phyloP scores from a whole-genome alignment of 176 grass and related monocot genomes.

The Musa schizocarpa region DNA sequence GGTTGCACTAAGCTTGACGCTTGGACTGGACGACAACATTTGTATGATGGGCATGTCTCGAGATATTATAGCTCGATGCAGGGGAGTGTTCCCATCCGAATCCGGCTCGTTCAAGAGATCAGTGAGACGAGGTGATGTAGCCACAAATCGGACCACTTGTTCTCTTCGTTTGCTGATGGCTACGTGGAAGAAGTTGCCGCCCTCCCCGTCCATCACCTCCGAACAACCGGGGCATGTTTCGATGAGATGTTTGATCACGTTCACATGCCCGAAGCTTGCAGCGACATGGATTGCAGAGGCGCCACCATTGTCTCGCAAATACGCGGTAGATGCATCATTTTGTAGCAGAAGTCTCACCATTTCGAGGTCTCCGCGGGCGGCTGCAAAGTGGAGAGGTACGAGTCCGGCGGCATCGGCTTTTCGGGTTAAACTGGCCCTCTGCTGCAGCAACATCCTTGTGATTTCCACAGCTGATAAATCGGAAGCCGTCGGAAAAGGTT shows the following conservation, averaged over 20 bases:
- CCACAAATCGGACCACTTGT: background rate
- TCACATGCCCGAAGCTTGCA: background rate
- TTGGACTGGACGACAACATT: background rate
- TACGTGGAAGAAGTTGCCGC: constrained; percentile 8
- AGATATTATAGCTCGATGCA: background rate
- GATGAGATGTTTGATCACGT: background rate
- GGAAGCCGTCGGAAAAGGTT: too few species aligned
- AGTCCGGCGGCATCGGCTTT: too few species aligned
- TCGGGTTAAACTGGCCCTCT: too few species aligned
- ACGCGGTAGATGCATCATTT: too few species aligned
- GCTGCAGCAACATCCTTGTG: too few species aligned
- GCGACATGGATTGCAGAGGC: constrained; percentile 17
- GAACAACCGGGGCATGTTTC: background rate
- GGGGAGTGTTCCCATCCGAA: background rate
- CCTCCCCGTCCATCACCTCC: background rate
- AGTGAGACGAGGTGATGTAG: too few species aligned
- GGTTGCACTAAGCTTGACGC: background rate
- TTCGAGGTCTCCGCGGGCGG: too few species aligned
- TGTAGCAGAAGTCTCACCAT: too few species aligned
- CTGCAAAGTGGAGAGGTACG: too few species aligned
- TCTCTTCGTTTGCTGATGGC: background rate
- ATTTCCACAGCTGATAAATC: too few species aligned
- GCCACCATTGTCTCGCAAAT: too few species aligned
- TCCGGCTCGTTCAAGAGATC: too few species aligned
- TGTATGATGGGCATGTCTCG: background rate